Percentiles rank a stretch among this genome's conserved stretches.
These are phyloP conservation scores for Straminergon stramineum DNA, from an alignment of 225 moss, liverwort and hornwort species.

Conservation along the genomic window DNA sequence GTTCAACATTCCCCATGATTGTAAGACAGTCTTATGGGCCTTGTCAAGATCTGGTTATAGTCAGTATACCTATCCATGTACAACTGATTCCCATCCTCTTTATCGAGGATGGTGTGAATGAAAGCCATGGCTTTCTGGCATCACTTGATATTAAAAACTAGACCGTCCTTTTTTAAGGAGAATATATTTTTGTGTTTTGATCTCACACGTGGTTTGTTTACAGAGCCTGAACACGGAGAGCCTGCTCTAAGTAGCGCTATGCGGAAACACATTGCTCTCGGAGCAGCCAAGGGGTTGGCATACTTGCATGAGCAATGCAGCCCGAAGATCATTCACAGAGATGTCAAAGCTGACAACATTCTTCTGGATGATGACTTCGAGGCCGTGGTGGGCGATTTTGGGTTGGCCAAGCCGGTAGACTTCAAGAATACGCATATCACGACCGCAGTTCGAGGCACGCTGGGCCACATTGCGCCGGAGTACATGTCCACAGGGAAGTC, in stretches of 20 bases:
- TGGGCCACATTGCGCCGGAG: conserved; percentile 89
- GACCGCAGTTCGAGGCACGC: conserved; percentile 86
- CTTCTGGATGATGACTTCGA: conserved; percentile 83
- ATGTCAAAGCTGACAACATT: conserved; percentile 94
- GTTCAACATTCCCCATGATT: neutral
- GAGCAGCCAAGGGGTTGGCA: conserved; percentile 78
- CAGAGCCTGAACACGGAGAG: conserved; percentile 52
- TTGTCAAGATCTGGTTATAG: neutral
- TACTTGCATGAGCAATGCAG: conserved; percentile 96
- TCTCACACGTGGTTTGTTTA: neutral
- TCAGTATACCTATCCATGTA: neutral
- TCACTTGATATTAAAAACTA: neutral
- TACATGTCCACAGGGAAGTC: conserved; percentile 92
- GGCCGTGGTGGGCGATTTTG: conserved; percentile 90
- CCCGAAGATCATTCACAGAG: conserved; percentile 91
- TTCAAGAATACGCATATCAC: conserved; percentile 87
- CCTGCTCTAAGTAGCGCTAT: conserved; percentile 41
- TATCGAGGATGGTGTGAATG: neutral
- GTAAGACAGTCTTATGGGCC: neutral
- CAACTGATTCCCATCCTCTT: neutral
- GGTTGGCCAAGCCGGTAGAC: conserved; percentile 80
- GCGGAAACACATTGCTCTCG: conserved; percentile 69
- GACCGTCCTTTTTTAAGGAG: neutral
- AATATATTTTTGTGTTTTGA: neutral
- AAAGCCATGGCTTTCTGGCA: neutral